These are phyloP conservation scores for Hypholoma sublateritium DNA, from an alignment of 768 basidiomycete species.

Conservation along the genomic window DNA sequence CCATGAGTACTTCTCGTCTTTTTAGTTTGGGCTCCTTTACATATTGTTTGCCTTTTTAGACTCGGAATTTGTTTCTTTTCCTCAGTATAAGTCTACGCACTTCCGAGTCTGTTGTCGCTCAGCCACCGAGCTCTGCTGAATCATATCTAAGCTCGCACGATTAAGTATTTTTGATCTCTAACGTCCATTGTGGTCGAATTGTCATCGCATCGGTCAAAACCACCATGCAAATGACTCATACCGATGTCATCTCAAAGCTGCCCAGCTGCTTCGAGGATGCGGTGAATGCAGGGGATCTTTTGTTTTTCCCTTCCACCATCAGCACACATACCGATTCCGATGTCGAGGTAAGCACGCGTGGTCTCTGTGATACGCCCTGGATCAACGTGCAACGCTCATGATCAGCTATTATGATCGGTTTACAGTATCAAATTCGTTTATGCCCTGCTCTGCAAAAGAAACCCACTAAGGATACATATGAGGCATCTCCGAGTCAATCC, in stretches of 20 bases:
- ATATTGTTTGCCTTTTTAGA: no score
- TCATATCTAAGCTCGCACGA: no score
- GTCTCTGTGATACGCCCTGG: not conserved
- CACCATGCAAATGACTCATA: slow-evolving; percentile 30
- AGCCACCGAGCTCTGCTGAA: no score
- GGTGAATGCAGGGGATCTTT: slow-evolving; percentile 59
- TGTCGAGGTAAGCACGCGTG: slow-evolving; percentile 51
- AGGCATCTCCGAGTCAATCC: slow-evolving; percentile 22
- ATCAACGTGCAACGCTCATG: no score
- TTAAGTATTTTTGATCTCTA: no score
- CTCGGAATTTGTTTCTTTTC: no score
- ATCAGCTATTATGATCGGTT: slow-evolving; percentile 1
- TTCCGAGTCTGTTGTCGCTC: no score
- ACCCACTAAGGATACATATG: slow-evolving; percentile 44
- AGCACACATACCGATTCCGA: slow-evolving; percentile 59
- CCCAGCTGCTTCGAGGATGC: slow-evolving; percentile 60
- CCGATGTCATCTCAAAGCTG: slow-evolving; percentile 56
- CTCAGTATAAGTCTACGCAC: no score
- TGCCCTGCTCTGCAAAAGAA: slow-evolving; percentile 89
- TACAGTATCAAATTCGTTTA: slow-evolving; percentile 81
- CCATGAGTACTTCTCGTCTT: no score
- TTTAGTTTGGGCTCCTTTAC: no score
- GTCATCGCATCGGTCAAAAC: not conserved
- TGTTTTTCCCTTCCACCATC: slow-evolving; percentile 77
- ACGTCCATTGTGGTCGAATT: not conserved